Evolutionary conservation across 768 basidiomycete genomes (phyloP).

Genomic region (Obba rivulosa): DNA sequence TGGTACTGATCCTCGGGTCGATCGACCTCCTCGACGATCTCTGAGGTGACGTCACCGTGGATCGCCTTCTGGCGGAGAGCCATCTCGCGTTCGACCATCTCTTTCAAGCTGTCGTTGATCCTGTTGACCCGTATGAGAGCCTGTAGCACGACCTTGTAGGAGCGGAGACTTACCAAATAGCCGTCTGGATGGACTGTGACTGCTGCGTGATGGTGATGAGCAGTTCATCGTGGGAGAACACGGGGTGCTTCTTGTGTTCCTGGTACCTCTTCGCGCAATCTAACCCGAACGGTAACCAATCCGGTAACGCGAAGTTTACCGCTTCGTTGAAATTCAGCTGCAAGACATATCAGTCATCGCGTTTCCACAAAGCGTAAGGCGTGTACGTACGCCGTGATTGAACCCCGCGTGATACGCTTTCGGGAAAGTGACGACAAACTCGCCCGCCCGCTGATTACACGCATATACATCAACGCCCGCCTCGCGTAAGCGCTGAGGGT

Average conservation of each 20-base stretch:
- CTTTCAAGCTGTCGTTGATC: constrained; percentile 77
- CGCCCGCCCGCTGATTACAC: constrained; percentile 94
- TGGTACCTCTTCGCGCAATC: constrained; percentile 89
- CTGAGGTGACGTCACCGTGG: constrained; percentile 53
- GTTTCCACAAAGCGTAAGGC: background rate
- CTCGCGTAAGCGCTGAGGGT: constrained; percentile 78
- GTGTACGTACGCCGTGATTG: constrained; percentile 84
- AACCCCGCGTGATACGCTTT: constrained; percentile 98
- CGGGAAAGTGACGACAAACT: constrained; percentile 97
- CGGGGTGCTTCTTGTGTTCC: constrained; percentile 86
- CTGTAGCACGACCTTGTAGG: constrained; percentile 8
- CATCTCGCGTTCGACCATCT: constrained; percentile 88
- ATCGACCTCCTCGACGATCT: constrained; percentile 74
- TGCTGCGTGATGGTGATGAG: constrained; percentile 97
- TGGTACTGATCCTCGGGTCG: constrained; percentile 93
- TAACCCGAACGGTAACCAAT: constrained; percentile 86
- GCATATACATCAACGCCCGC: constrained; percentile 90
- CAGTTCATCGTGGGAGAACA: constrained; percentile 97
- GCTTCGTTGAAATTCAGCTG: constrained; percentile 99
- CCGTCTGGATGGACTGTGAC: constrained; percentile 86
- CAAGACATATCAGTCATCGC: constrained; percentile 5
- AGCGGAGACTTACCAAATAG: constrained; percentile 62
- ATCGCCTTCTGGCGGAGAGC: constrained; percentile 51
- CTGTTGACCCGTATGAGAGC: constrained; percentile 35
- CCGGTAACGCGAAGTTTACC: constrained; percentile 95